These are phyloP conservation scores for Mimosa pudica DNA, from an alignment of 306 rosid species.

Conservation along the genomic window DNA sequence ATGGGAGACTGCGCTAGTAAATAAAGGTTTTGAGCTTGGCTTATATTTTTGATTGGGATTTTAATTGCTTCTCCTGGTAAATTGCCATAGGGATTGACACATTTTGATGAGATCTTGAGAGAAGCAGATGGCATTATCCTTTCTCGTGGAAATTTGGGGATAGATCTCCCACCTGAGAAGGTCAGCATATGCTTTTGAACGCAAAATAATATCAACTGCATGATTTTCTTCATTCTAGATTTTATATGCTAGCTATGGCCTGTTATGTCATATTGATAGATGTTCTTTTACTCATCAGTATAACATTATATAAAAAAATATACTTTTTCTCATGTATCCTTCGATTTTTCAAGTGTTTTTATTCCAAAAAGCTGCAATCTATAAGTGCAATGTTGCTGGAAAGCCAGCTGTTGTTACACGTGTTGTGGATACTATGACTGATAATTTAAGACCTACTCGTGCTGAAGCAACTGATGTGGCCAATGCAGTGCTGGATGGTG, in stretches of 20 bases:
- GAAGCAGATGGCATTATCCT: constrained; percentile 77
- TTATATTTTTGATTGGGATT: constrained; percentile 10
- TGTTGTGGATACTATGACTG: constrained; percentile 95
- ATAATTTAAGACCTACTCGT: constrained; percentile 93
- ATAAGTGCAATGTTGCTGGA: constrained; percentile 94
- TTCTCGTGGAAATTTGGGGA: constrained; percentile 76
- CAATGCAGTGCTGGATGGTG: constrained; percentile 90
- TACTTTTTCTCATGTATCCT: not conserved
- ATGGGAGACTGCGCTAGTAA: not conserved
- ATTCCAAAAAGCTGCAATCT: constrained; percentile 92
- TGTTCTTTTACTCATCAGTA: constrained; percentile 8
- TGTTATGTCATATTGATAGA: not conserved
- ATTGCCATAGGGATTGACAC: constrained; percentile 53
- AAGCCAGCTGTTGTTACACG: constrained; percentile 97
- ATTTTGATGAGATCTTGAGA: constrained; percentile 70
- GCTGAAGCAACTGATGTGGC: constrained; percentile 99
- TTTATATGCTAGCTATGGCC: not conserved
- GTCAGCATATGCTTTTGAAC: constrained; percentile 39
- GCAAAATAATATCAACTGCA: not conserved
- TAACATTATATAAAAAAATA: not conserved
- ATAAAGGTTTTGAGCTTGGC: not conserved
- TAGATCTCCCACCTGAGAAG: constrained; percentile 82
- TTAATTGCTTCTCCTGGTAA: constrained; percentile 17
- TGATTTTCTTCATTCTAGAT: not conserved
- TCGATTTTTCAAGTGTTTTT: constrained; percentile 64